Conservation (phyloP, 2,329 filamentous ascomycete genomes). For the Aspergillus ochraceus region DNA sequence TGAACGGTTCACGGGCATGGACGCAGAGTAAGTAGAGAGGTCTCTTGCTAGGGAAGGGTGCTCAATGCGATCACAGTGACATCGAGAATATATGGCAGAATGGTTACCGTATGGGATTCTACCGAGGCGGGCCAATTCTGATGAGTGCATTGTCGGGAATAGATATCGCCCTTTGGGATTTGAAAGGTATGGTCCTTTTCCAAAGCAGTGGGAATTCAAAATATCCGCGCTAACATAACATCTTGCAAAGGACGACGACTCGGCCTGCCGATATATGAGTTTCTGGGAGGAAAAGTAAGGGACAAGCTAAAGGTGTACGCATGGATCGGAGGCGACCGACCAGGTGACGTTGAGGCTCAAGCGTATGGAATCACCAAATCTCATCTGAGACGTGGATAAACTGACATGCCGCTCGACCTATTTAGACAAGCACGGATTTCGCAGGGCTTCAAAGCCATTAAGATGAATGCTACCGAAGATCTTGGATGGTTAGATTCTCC, state of each 20-base stretch:
- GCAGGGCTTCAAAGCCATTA: conserved; percentile 52
- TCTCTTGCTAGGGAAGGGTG: neutral
- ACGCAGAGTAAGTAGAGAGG: conserved; percentile 64
- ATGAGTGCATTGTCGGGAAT: conserved; percentile 77
- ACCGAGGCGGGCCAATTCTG: conserved; percentile 74
- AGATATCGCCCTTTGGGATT: conserved; percentile 78
- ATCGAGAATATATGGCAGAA: conserved; percentile 82
- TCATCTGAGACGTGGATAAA: no score
- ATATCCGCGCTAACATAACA: no score
- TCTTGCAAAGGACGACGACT: conserved; percentile 44
- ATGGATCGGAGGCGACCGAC: conserved; percentile 76
- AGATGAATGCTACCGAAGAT: conserved; percentile 80
- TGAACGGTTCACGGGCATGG: conserved; percentile 62
- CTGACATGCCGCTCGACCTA: no score
- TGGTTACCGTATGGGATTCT: conserved; percentile 70
- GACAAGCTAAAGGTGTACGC: conserved; percentile 71
- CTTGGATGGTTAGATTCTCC: conserved; percentile 76
- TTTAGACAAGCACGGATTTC: conserved; percentile 52
- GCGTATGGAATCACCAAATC: no score
- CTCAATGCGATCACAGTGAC: conserved; percentile 50
- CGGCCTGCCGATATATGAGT: conserved; percentile 68
- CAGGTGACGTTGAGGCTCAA: conserved; percentile 61
- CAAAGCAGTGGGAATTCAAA: no score
- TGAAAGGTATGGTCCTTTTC: conserved; percentile 54
- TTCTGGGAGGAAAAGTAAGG: conserved; percentile 72